Conservation (phyloP, 2,329 filamentous ascomycete genomes). For the Ceratocystis lukuohia region DNA sequence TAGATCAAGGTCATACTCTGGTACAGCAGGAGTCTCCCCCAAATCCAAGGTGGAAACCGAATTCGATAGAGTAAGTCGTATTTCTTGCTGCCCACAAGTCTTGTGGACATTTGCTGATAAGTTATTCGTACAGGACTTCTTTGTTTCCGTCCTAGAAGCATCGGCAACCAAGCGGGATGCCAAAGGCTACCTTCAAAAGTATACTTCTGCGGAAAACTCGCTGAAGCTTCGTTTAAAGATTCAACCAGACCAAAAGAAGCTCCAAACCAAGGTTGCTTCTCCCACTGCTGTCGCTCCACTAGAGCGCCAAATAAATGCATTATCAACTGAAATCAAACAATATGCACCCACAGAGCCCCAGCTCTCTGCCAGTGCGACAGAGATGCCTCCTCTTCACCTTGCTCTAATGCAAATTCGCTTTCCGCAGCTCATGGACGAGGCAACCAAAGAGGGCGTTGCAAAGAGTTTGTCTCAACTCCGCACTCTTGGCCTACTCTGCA, state of each 20-base stretch:
- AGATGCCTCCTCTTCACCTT: conserved; percentile 39
- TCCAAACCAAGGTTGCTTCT: conserved; percentile 19
- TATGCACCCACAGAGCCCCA: conserved; percentile 20
- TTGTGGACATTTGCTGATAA: background rate
- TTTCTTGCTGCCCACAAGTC: background rate
- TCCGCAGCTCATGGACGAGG: conserved; percentile 56
- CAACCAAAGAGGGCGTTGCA: conserved; percentile 59
- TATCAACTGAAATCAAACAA: background rate
- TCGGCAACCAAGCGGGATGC: conserved; percentile 88
- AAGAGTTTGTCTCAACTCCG: conserved; percentile 74
- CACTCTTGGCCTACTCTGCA: conserved; percentile 65
- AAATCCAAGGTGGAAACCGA: conserved; percentile 18
- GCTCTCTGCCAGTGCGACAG: background rate
- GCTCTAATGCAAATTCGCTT: conserved; percentile 74
- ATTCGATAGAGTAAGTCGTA: conserved; percentile 17
- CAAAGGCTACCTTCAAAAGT: conserved; percentile 79
- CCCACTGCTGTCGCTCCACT: background rate
- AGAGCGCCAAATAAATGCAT: background rate
- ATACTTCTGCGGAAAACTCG: conserved; percentile 32
- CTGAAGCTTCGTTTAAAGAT: conserved; percentile 6
- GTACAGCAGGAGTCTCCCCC: conserved; percentile 15
- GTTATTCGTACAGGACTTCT: conserved; percentile 50
- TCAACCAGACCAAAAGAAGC: conserved; percentile 5
- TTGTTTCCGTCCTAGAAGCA: conserved; percentile 73
- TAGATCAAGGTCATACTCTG: conserved; percentile 11